Base-by-base conservation (phyloP, 305 asterid genomes). In the Solanum hybrid region DNA sequence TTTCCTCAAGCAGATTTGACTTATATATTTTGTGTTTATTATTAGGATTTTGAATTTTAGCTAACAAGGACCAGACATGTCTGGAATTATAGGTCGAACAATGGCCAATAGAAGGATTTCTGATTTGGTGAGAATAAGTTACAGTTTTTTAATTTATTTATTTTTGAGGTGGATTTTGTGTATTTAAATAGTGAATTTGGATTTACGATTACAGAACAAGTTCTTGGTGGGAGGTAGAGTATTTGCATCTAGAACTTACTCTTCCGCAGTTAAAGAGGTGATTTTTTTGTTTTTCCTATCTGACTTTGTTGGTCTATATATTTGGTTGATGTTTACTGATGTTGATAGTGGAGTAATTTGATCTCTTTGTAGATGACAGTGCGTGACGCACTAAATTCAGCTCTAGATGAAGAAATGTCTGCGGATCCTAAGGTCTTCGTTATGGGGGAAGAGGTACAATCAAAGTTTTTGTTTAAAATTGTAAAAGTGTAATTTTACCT, bases 331-430 rank as follows among this genome's bases (percentile, higher is more conserved):
- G 76, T 31, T 88, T 32, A 76, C 2, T 88, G 73, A 14, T 88
- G 86, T 40, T 78, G 73, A 84, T 84, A 5, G 29, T 10, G 29
- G 72, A 84, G 10, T 31, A 14, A 10, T 60, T 75, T 75, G 24
- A 75, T 9, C 10, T 45, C 26, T 89, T 37, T 88, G 90, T 92
- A 97, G 99, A 97, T 97, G 97, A 97, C 96, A 12, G 98, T 96
- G 88, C 98, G 99, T 56, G 99, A 97, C 73, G 99, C 99, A 77
- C 90, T 97, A 86, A 97, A 95, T 92, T 95, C 99, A 73, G 99
- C 99, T 75, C 92, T 97, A 40, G 98, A 96, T 89, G 99, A 97
- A 90, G 99, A 97, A 94, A 96, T 97, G 99, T 93, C 98, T 26
- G 99, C 99, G 31, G 99, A 97, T 92, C 96, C 98, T 85, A 93